Evolutionary conservation across 768 basidiomycete genomes (phyloP).

Genomic region (Leccinum olivaceopallidum): DNA sequence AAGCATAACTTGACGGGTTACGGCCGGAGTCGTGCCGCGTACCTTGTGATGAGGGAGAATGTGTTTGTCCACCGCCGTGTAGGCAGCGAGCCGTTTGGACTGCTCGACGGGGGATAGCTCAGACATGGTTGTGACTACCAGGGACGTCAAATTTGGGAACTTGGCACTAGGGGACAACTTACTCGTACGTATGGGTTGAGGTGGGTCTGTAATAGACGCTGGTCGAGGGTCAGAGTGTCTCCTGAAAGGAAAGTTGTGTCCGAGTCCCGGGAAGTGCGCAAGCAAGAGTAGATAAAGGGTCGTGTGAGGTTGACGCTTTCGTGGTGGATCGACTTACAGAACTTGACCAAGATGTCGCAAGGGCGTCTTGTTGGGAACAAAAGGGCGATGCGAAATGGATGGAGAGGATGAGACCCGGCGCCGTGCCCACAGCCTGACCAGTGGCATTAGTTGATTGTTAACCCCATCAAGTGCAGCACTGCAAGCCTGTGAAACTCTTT

Average conservation of each 20-base stretch:
- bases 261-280: background rate
- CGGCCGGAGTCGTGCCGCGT: conserved; percentile 20
- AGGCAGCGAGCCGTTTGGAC: conserved; percentile 90
- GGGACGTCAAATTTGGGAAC: background rate
- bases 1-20: conserved; percentile 2
- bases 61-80: conserved; percentile 91
- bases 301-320: background rate
- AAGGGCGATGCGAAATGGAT: conserved; percentile 7
- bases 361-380: conserved; percentile 10
- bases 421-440: conserved; percentile 4
- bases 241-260: conserved; percentile 8
- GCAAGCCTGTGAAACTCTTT: conserved; percentile 1
- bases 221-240: conserved; percentile 7
- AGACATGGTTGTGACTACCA: conserved; percentile 30
- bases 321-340: conserved; percentile 17
- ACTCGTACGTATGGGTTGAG: conserved; percentile 9
- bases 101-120: conserved; percentile 56
- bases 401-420: background rate
- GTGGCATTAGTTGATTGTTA: background rate
- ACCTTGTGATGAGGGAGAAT: conserved; percentile 83
- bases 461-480: background rate
- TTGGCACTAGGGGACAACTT: background rate
- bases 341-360: conserved; percentile 13
- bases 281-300: background rate
- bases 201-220: conserved; percentile 10